Evolutionary conservation across 768 basidiomycete species (phyloP).

Genomic region (Mycena sanguinolenta): DNA sequence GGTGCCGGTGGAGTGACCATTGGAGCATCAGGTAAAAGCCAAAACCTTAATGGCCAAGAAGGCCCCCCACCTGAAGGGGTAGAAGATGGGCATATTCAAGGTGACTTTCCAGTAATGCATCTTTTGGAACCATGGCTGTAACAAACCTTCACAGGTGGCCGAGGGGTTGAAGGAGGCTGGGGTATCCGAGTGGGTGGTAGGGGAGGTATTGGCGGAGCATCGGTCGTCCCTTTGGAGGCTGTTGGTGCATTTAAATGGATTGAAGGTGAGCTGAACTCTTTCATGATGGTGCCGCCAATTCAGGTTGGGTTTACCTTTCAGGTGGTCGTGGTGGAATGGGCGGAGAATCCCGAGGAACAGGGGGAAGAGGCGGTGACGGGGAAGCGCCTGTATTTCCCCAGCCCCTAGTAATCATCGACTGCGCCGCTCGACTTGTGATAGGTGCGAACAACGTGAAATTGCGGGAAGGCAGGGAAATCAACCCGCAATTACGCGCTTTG

Average conservation of each 20-base stretch:
- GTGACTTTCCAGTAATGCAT: too few relatives aligned
- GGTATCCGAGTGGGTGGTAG: background rate
- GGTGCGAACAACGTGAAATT: constrained; percentile 1
- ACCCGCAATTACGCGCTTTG: background rate
- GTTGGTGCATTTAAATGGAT: background rate
- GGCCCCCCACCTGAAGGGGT: too few relatives aligned
- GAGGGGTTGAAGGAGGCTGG: background rate
- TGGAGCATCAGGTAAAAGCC: background rate
- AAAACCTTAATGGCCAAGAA: too few relatives aligned
- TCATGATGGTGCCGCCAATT: background rate
- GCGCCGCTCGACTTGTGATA: too few relatives aligned
- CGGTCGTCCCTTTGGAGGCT: constrained; percentile 4
- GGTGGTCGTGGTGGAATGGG: too few relatives aligned
- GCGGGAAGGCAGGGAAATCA: background rate
- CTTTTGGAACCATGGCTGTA: background rate
- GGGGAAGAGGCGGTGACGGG: background rate
- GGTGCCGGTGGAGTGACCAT: background rate
- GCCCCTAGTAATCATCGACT: too few relatives aligned
- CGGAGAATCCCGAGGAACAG: background rate
- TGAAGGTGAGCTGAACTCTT: background rate
- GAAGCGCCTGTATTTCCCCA: background rate
- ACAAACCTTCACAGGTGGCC: background rate
- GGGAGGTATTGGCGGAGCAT: background rate
- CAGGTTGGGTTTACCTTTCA: background rate
- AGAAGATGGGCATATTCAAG: too few relatives aligned